These are phyloP conservation scores for Phytophthora crassamura DNA, from an alignment of 352 stramenopile species.

Conservation along the genomic window DNA sequence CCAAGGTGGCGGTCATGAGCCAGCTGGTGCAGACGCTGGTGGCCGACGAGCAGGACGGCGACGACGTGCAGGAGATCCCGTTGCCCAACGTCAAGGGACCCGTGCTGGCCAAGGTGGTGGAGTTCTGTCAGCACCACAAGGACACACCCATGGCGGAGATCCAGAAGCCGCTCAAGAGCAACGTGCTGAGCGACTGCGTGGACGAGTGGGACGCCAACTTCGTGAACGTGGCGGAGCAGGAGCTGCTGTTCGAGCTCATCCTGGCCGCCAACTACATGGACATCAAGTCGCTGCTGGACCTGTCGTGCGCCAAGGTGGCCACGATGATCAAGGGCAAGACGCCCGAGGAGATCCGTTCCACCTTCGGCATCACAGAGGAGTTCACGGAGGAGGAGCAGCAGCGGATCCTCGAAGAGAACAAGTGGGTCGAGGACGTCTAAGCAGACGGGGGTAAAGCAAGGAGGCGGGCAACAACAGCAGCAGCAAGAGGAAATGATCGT, in stretches of 20 bases:
- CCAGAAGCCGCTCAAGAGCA: conserved; percentile 65
- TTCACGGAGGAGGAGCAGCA: conserved; percentile 75
- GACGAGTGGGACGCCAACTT: conserved; percentile 70
- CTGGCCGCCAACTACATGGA: conserved; percentile 77
- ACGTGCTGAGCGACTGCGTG: conserved; percentile 54
- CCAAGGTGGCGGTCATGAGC: conserved; percentile 48
- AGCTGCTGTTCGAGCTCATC: conserved; percentile 74
- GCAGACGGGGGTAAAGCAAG: background rate
- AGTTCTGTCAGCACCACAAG: conserved; percentile 67
- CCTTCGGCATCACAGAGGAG: conserved; percentile 62
- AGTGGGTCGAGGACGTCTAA: conserved; percentile 66
- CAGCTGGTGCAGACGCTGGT: conserved; percentile 64
- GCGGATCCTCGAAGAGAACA: conserved; percentile 73
- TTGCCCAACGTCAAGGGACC: conserved; percentile 64
- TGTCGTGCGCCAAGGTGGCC: conserved; percentile 65
- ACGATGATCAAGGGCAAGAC: conserved; percentile 74
- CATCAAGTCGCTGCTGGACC: conserved; percentile 69
- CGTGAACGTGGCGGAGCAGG: conserved; percentile 52
- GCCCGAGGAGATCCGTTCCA: conserved; percentile 65
- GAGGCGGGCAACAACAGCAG: background rate
- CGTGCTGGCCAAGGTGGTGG: conserved; percentile 62
- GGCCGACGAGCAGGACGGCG: conserved; percentile 39
- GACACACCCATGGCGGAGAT: conserved; percentile 66
- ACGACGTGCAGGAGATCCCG: conserved; percentile 54
- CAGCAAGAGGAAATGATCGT: conserved; percentile 23